Base-by-base conservation (phyloP, 140 eudicot genomes). In the Ambrosia hybrid region DNA sequence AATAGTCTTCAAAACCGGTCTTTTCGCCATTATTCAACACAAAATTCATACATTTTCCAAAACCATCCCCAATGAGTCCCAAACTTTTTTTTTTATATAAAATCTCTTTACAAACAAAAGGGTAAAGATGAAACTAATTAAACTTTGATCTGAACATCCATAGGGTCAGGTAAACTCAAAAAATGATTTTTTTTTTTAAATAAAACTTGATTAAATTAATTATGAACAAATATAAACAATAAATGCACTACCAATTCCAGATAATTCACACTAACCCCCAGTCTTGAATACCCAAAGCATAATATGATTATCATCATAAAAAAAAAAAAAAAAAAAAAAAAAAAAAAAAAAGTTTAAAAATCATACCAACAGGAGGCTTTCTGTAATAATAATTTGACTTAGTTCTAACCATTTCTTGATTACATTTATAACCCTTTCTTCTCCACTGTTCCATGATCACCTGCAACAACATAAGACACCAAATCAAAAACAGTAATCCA, bases 291-390 rank as follows among this genome's bases (percentile, higher is more conserved):
- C 67, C 30, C 71, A 62, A 61, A 41, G 39, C 34, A 30, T 30
- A 30, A 30, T 30, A 30, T 30, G 34, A 30, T 30, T 30, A 30
- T 72, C 81, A 77, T 77, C 26, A 76, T 76, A 77, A 70, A 62
- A 71, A 70, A 70, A 73, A 21, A 5, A 3, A 51, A 33, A 41
- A 3, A 70, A 8, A 33, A 30, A 1, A 70, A 5, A 65, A 51
- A 8, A 8, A 74, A 3, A 38, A 73, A 34, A 52, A 16, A 1
- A 39, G 38, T 6, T 26, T 26, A n/a, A 70, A 55, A 68, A 77
- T 77, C 81, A 71, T 83, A 81, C 92, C 89, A 73, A 67, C 58
- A 60, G 85, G 76, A 73, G 89, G 85, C 65, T 73, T 84, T 63
- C 63, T 67, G 73, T 82, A 16, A 49, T 73, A 36, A 73, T 13